Evolutionary conservation across 2,329 filamentous ascomycete species (phyloP).

Genomic region (Pestalotiopsis sp.): DNA sequence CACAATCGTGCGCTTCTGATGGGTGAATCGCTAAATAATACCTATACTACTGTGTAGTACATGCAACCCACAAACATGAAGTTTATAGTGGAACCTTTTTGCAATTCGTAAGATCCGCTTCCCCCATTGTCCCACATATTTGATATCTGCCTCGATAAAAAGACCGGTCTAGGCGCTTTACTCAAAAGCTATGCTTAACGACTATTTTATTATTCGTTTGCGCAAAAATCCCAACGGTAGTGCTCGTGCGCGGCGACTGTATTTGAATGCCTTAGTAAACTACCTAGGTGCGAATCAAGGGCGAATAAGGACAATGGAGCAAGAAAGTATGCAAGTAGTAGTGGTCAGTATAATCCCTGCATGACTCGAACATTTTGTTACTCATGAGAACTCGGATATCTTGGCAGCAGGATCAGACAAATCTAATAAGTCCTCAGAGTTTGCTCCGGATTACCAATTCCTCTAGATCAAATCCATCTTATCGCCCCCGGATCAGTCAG

Average conservation of each 20-base stretch:
- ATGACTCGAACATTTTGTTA: background rate
- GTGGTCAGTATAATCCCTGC: background rate
- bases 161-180: background rate
- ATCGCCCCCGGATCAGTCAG: background rate
- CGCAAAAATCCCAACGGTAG: background rate
- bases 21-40: background rate
- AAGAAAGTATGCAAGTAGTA: background rate
- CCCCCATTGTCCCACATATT: background rate
- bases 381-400: background rate
- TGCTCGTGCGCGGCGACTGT: too few species aligned
- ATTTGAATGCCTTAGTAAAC: too few species aligned
- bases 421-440: background rate
- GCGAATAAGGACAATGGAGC: too few species aligned
- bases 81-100: background rate
- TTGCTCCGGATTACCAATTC: background rate
- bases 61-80: background rate
- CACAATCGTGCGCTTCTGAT: slow-evolving; percentile 38
- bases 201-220: background rate
- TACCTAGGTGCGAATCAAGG: too few species aligned
- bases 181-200: background rate
- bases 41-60: background rate
- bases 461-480: background rate
- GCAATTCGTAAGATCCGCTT: background rate
- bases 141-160: background rate
- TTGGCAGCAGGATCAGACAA: background rate